These are phyloP conservation scores for Talaromyces thailandensis DNA, from an alignment of 495 filamentous ascomycete genomes.

Conservation along the genomic window DNA sequence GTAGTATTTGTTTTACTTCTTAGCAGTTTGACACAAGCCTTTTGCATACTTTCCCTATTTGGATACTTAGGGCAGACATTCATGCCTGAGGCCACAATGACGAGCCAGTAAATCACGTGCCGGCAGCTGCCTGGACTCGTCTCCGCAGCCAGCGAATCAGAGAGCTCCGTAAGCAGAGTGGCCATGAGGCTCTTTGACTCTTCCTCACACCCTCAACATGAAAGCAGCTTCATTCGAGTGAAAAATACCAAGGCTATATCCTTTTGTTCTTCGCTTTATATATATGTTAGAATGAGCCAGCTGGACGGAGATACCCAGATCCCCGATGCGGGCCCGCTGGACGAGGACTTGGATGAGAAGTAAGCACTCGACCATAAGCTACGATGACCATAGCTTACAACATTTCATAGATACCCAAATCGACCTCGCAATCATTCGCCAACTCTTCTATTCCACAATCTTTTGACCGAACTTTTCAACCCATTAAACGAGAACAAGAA, in stretches of 20 bases:
- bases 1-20: not conserved
- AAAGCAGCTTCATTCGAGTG: not conserved
- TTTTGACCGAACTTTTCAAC: conserved; percentile 74
- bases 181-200: not conserved
- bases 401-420: conserved; percentile 59
- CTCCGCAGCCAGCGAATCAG: not conserved
- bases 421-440: conserved; percentile 69
- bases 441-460: conserved; percentile 75
- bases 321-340: conserved; percentile 23
- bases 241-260: not conserved
- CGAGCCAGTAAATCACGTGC: not conserved
- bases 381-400: conserved; percentile 2
- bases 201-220: not conserved
- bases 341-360: conserved; percentile 57
- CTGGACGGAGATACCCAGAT: conserved; percentile 29
- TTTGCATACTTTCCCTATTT: not conserved
- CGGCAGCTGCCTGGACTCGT: not conserved
- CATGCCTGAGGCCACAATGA: conserved; percentile 7
- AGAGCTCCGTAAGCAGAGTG: not conserved
- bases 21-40: not conserved
- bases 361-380: conserved; percentile 21
- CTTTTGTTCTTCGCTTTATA: not conserved
- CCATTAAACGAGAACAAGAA: conserved; percentile 79
- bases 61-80: not conserved
- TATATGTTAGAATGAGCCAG: conserved; percentile 31